Evolutionary conservation across 768 basidiomycete genomes (phyloP), one percentile per base, ranked within the genome.

Genomic region (Lactarius hengduanensis): DNA sequence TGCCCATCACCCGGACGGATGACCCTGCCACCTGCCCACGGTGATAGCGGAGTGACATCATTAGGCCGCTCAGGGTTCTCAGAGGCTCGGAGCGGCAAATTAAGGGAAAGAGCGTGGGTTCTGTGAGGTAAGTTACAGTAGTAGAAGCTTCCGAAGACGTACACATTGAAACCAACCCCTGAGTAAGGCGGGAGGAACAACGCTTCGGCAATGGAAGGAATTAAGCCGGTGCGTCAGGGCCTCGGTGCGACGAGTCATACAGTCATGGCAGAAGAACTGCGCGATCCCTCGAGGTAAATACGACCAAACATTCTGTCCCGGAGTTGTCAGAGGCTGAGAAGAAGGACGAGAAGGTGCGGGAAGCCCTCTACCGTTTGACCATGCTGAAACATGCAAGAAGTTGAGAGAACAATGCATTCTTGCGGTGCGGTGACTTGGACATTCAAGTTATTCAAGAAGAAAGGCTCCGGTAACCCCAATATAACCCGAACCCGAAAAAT

Each of bases 11-110:
- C 22, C 36, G 32, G 10, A 63, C 32, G 43, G 57, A 43, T 4
- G 18, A 15, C 57, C 16, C 43, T 18, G 41, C 43, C 28, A 56
- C 22, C 18, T 57, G 56, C 20, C 41, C 10, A 5, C 55, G 32
- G 20, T 57, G 62, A 57, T 45, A 57, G 20, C 43, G 55, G 16
- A 63, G 62, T 30, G 43, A 47, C 4, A 28, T 28, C 62, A 28
- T 63, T 22, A n/a, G 55, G 55, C 36, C 10, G 15, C 41, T 18
- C 16, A 7, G 18, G 41, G 1, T 18, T 47, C 45, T n/a, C 45
- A 3, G 28, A 28, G 28, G 28, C 3, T 3, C 28, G 4, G 45
- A 47, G 45, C 45, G 45, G n/a, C n/a, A 45, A 20, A 45, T 45
- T 9, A 32, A 8, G 15, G n/a, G 20, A n/a, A n/a, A n/a, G 20